Percentiles rank a stretch among this genome's conserved stretches.
Conservation (phyloP, 768 basidiomycete genomes). For the Termitomyces sp. region DNA sequence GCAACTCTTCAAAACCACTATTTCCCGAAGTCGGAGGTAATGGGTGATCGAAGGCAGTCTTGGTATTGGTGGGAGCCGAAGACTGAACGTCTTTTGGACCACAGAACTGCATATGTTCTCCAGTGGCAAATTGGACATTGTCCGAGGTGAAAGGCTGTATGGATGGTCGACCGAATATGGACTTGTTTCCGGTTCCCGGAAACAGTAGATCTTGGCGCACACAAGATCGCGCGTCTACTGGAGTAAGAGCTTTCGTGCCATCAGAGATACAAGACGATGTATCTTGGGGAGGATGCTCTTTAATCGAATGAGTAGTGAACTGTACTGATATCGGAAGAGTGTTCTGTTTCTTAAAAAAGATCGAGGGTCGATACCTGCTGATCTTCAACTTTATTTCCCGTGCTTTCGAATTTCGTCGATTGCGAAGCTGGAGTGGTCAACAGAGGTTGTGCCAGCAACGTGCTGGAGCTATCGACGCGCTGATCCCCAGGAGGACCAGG, state of each 20-base stretch:
- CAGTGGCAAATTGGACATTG: background rate
- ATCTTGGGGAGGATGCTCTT: background rate
- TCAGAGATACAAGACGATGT: background rate
- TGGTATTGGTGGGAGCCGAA: background rate
- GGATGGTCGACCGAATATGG: background rate
- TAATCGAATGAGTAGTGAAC: background rate
- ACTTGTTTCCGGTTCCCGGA: background rate
- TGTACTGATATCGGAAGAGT: background rate
- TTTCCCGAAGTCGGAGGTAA: background rate
- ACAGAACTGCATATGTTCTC: background rate
- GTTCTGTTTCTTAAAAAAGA: background rate
- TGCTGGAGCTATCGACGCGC: background rate
- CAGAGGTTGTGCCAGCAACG: background rate
- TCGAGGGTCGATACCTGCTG: background rate
- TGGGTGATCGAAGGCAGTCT: background rate
- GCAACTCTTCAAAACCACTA: background rate
- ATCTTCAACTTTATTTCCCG: background rate
- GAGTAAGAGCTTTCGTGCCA: too few relatives aligned
- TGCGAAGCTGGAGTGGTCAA: background rate
- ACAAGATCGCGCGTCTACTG: background rate
- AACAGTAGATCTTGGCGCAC: background rate
- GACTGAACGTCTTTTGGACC: background rate
- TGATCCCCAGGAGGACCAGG: background rate
- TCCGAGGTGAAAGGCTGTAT: background rate
- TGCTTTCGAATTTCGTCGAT: background rate